Evolutionary conservation across 768 basidiomycete genomes (phyloP), one percentile per base, ranked within the genome.

Genomic region (Hebeloma cylindrosporum): DNA sequence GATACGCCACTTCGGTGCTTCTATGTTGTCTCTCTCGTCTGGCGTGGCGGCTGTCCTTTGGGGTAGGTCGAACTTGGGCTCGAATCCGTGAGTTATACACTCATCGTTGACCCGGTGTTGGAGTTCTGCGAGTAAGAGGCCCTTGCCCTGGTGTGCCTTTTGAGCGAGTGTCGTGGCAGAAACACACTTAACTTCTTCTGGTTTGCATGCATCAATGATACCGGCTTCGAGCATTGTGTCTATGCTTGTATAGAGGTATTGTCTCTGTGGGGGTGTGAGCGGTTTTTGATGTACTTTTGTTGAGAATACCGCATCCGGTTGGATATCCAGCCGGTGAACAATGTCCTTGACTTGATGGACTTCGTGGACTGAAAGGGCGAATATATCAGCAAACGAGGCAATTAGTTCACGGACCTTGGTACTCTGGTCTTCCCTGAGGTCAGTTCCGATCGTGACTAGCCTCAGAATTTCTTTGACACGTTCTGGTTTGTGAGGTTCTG

Each of bases 181-280:
- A 67, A 53, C 32, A 23, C 63, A 69, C 28, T 66, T 64, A 17
- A 71, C 67, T 1, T 65, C 52, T 1, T 50, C 25, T 3, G 62
- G 60, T 6, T 53, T 33, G 8, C 66, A 62, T 2, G 42, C 51
- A 14, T 44, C 39, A 7, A 73, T 63, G 2, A 73, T 58, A 0
- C 62, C 70, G 1, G 68, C 68, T 1, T 26, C 48, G 2, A 59
- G 37, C 57, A 76, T 60, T 17, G 65, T 58, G 18, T 69, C 59
- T 2, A 75, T 45, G 18, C 59, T 57, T n/a, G 47, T 25, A 22
- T 64, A 42, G 7, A 67, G 28, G 33, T 55, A 69, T n/a, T 51
- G 50, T 13, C 47, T 35, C 47, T 72, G 71, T 1, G 60, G 52
- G 17, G 53, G 57, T 0, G 63, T 65, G 3, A 64, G 43, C 2